Percentiles rank a stretch among this genome's conserved stretches.
Evolutionary conservation across 495 filamentous ascomycete species (phyloP).

Genomic region (Aspergillus haitiensis): DNA sequence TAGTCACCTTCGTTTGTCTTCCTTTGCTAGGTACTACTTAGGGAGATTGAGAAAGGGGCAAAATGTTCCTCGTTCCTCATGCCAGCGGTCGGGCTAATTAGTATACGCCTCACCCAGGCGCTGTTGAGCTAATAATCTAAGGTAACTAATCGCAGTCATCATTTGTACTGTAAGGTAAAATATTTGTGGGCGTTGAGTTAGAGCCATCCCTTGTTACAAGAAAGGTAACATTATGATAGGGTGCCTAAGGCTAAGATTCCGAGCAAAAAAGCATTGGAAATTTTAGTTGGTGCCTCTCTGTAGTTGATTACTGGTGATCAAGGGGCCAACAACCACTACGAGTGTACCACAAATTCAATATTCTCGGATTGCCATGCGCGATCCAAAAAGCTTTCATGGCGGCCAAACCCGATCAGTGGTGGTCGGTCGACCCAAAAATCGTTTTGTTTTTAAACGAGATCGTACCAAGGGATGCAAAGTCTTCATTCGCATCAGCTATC

Average conservation of each 20-base stretch:
- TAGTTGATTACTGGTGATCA: conserved; percentile 6
- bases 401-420: conserved; percentile 1
- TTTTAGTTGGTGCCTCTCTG: not conserved
- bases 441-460: not conserved
- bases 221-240: not conserved
- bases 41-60: too few relatives aligned
- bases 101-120: too few relatives aligned
- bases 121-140: too few relatives aligned
- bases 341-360: conserved; percentile 14
- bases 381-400: conserved; percentile 16
- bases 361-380: conserved; percentile 22
- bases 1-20: not conserved
- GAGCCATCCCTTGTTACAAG: not conserved
- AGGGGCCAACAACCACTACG: conserved; percentile 5
- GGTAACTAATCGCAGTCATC: too few relatives aligned
- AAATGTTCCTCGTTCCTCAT: too few relatives aligned
- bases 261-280: not conserved
- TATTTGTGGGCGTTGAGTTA: not conserved
- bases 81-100: too few relatives aligned
- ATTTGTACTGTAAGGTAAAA: not conserved
- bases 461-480: not conserved
- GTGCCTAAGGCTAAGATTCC: not conserved
- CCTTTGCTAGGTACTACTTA: not conserved
- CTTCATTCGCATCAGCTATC: not conserved
- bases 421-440: not conserved